A percentile compares a stretch with the other conserved stretches of the same genome.
Conservation (phyloP, 805 yeast species). For the Sugiyamaella smithiae region DNA sequence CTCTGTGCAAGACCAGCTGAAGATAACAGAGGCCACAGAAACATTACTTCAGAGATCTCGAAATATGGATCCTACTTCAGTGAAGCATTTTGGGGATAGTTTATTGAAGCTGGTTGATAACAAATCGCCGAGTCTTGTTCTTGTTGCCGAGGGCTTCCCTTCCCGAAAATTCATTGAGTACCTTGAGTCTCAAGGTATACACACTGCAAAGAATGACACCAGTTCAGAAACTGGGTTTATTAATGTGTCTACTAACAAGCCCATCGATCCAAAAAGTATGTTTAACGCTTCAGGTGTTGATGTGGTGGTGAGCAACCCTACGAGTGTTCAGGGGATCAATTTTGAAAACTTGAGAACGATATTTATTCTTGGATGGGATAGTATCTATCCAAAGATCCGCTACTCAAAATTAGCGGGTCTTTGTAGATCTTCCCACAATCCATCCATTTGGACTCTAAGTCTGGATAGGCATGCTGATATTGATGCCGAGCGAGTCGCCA, state of each 20-base stretch:
- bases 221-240: conserved; percentile 7
- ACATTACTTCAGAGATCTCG: background rate
- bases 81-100: background rate
- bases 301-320: conserved; percentile 5
- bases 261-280: background rate
- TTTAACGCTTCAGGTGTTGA: background rate
- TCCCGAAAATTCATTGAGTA: background rate
- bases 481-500: background rate
- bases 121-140: background rate
- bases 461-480: background rate
- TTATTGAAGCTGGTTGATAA: background rate
- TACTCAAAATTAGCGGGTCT: conserved; percentile 1
- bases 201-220: background rate
- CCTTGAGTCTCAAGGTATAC: background rate
- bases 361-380: conserved; percentile 6
- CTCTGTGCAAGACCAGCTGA: background rate
- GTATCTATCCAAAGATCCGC: background rate
- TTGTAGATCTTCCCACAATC: background rate
- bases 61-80: too few species aligned
- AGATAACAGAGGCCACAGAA: background rate
- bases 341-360: conserved; percentile 6
- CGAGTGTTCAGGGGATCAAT: conserved; percentile 11
- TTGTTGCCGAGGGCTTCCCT: conserved; percentile 5
- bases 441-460: background rate
- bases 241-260: background rate